Conservation (phyloP, 1,284 basidiomycete species). For the Hemileia vastatrix region DNA sequence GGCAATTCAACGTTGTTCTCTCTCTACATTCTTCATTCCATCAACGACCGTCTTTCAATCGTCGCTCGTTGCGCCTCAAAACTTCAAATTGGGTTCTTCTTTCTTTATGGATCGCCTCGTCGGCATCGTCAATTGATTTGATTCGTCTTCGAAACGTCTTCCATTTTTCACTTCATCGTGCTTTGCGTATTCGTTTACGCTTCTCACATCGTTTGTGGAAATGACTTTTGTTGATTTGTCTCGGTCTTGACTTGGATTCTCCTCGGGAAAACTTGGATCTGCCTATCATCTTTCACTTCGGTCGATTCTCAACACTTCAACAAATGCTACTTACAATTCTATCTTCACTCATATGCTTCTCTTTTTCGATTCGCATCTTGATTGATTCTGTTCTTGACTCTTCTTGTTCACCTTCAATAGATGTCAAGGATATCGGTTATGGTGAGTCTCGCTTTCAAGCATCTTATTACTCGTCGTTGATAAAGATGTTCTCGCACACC, state of each 20-base stretch:
- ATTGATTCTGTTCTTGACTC: too few species aligned
- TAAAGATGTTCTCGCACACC: too few species aligned
- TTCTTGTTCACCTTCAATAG: conserved; percentile 48
- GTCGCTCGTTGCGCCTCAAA: background rate
- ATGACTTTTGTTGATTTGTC: too few species aligned
- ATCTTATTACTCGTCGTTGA: background rate
- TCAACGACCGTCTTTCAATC: background rate
- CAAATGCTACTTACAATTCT: too few species aligned
- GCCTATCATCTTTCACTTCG: too few species aligned
- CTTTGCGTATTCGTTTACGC: background rate
- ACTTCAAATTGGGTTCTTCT: background rate
- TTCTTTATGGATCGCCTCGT: background rate
- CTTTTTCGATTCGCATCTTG: too few species aligned
- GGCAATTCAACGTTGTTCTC: too few species aligned
- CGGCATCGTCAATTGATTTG: background rate
- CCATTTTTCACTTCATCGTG: background rate
- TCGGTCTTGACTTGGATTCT: too few species aligned
- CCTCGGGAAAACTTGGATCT: too few species aligned
- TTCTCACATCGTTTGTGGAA: background rate
- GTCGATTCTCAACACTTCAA: too few species aligned
- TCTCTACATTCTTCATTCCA: background rate
- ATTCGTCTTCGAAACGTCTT: background rate
- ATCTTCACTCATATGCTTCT: too few species aligned
- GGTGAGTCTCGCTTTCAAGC: conserved; percentile 40
- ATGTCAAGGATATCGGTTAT: conserved; percentile 90